Base-by-base conservation (phyloP, 169 alveolate species). In the Cryptosporidium ryanae region DNA sequence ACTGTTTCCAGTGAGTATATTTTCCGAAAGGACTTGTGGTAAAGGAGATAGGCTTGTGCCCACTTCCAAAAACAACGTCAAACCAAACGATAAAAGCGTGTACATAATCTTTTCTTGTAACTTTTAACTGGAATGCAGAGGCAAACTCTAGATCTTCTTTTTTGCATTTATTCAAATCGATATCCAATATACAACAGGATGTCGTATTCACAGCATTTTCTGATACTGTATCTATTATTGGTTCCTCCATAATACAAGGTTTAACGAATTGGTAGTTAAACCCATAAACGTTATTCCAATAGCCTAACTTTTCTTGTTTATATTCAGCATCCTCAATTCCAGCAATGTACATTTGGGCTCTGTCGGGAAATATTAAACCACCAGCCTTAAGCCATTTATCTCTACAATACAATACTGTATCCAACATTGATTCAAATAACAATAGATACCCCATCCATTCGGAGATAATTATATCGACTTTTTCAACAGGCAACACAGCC, bases 401-500 rank as follows among this genome's bases (percentile, higher is more conserved):
- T 82, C 99, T 95, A 63, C 99, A 98, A 92, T 82, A 96, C 52
- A 98, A 68, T 23, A 98, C 99, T 43, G 99, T 95, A 82, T 97
- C 99, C 15, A 98, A 93, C 99, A 98, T 98, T 67, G 96, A 93
- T 91, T 98, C 99, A 90, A 96, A 98, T 15, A 98, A 94, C n/a
- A 97, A 92, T 90, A 97, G 96, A 89, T 97, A 97, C 0, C 99
- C 99, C 99, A 98, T 98, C 99, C 99, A 98, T 90, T 98, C 99
- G 29, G 98, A 94, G 49, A 98, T 93, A 61, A 98, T 98, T 63
- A 98, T 97, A 89, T 98, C 99, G 4, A 98, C 99, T 65, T 95
- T 91, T 52, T 95, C 96, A 10, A 97, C 97, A 18, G 99, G 99
- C 27, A 97, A 92, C 38, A 93, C 97, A 17, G 97, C 92, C 43